Evolutionary conservation across 345 rosid genomes (phyloP).

Genomic region (Salix caprea): DNA sequence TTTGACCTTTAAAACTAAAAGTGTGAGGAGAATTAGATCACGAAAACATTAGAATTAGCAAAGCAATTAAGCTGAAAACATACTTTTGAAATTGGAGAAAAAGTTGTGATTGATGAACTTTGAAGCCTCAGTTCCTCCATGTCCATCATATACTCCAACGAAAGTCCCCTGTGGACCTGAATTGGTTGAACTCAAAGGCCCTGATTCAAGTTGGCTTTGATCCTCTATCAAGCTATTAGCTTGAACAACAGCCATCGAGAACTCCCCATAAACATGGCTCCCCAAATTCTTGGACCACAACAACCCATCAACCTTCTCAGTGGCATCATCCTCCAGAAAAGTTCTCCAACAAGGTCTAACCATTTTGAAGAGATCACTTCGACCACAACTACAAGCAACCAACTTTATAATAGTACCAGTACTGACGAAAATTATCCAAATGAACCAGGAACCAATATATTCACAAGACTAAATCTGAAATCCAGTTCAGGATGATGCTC

Average conservation of each 20-base stretch:
- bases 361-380: constrained; percentile 32
- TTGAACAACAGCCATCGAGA: constrained; percentile 78
- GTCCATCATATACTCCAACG: constrained; percentile 81
- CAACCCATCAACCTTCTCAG: constrained; percentile 50
- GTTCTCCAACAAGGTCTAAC: constrained; percentile 62
- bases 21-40: no score
- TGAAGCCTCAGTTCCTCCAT: constrained; percentile 79
- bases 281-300: constrained; percentile 71
- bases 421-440: constrained; percentile 5
- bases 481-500: constrained; percentile 13
- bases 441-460: constrained; percentile 10
- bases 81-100: constrained; percentile 62
- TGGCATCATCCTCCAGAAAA: constrained; percentile 30
- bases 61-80: constrained; percentile 6
- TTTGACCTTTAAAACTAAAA: no score
- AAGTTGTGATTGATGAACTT: constrained; percentile 52
- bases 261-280: constrained; percentile 59
- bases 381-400: background rate
- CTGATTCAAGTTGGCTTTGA: constrained; percentile 87
- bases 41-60: background rate
- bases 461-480: constrained; percentile 22
- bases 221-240: constrained; percentile 71
- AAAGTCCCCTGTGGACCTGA: constrained; percentile 58
- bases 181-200: constrained; percentile 41
- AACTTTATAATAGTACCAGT: background rate